phyloP scores from a whole-genome alignment of 2,329 filamentous ascomycete species.

The Myriosclerotinia scirpicola region DNA sequence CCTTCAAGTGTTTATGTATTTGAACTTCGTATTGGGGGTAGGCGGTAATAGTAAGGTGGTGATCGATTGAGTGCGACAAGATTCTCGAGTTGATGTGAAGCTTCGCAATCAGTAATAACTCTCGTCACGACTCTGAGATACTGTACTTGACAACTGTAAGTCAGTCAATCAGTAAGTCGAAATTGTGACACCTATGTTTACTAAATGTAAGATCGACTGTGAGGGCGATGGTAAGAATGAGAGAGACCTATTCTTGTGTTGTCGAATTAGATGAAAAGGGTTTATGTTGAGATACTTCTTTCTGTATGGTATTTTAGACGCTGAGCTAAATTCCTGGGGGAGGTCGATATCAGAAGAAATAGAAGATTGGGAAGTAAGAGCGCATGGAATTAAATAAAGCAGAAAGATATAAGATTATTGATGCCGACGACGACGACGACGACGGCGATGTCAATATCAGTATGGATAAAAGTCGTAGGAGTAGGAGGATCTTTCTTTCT shows the following conservation, averaged over 20 bases:
- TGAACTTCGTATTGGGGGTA: not conserved
- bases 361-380: not conserved
- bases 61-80: conserved; percentile 3
- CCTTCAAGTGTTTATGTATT: not conserved
- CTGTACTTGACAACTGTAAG: not conserved
- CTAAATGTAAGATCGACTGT: not conserved
- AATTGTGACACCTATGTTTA: conserved; percentile 4
- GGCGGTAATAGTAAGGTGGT: not conserved
- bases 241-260: not conserved
- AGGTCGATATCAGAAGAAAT: not conserved
- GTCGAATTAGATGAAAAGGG: not conserved
- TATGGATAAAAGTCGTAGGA: not conserved
- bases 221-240: no score
- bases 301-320: not conserved
- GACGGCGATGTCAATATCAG: not conserved
- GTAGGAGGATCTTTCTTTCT: not conserved
- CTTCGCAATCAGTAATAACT: not conserved
- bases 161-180: not conserved
- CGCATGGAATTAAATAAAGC: not conserved
- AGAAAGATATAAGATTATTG: not conserved
- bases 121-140: not conserved
- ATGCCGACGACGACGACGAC: not conserved
- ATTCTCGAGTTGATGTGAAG: conserved; percentile 11
- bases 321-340: not conserved
- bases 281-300: not conserved